Evolutionary conservation across 202 grass and related monocot genomes (phyloP).

Genomic region (Carex arenaria): DNA sequence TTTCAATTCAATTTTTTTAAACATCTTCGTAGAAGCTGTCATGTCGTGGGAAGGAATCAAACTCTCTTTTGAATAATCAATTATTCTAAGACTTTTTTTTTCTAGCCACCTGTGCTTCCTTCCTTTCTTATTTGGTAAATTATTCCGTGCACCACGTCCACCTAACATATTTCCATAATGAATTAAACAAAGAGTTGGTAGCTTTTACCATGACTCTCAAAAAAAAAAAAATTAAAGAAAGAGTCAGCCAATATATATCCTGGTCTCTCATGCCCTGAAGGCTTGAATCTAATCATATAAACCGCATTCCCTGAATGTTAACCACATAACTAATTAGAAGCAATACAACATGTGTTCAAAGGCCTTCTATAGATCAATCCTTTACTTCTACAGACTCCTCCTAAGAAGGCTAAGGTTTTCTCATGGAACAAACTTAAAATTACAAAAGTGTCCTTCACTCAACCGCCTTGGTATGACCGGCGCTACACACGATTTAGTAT

Average conservation of each 20-base stretch:
- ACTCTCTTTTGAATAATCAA: too few relatives aligned
- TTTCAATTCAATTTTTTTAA: too few relatives aligned
- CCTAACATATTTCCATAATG: not conserved
- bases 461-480: not conserved
- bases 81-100: too few relatives aligned
- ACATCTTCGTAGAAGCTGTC: too few relatives aligned
- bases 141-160: not conserved
- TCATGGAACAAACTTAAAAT: slow-evolving; percentile 14
- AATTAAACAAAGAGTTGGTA: not conserved
- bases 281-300: not conserved
- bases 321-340: not conserved
- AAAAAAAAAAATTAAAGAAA: not conserved
- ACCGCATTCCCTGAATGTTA: not conserved
- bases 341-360: slow-evolving; percentile 39
- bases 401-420: slow-evolving; percentile 30
- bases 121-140: too few relatives aligned
- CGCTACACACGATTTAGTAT: not conserved
- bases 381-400: slow-evolving; percentile 43
- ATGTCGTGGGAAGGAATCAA: too few relatives aligned
- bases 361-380: slow-evolving; percentile 37
- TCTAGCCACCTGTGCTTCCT: too few relatives aligned
- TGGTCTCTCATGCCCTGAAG: not conserved
- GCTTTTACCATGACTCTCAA: too few relatives aligned
- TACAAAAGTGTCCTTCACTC: slow-evolving; percentile 18
- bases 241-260: not conserved